A percentile compares a stretch with the other conserved stretches of the same genome.
Conservation (phyloP, 1,139 yeast species). For the Tardiomyces digboiensis region DNA sequence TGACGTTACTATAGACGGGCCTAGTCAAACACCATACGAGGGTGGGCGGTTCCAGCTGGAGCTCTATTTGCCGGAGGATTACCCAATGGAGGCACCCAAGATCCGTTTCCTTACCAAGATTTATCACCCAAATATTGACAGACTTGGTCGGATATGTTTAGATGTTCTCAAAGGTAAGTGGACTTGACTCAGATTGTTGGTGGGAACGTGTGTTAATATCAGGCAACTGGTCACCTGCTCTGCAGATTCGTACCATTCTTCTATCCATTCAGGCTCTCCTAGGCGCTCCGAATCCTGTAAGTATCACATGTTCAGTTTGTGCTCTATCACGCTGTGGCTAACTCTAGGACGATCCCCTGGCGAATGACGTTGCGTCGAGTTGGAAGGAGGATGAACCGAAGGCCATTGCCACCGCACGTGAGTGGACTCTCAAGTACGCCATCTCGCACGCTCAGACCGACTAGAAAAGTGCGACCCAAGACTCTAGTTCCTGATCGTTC, state of each 20-base stretch:
- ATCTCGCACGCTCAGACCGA: conserved; percentile 4
- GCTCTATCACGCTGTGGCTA: not conserved
- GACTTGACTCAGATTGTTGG: not conserved
- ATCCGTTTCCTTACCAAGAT: conserved; percentile 88
- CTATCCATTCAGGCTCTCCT: conserved; percentile 87
- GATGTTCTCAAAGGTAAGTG: conserved; percentile 78
- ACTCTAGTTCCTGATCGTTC: no score
- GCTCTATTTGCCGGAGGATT: conserved; percentile 77
- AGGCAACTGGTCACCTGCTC: conserved; percentile 93
- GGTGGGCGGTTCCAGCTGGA: conserved; percentile 69
- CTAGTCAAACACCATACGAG: conserved; percentile 77
- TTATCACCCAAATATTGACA: conserved; percentile 94
- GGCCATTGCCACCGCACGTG: conserved; percentile 78
- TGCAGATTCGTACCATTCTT: conserved; percentile 90
- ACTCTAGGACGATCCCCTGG: conserved; percentile 74
- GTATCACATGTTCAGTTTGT: not conserved
- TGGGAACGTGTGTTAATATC: not conserved
- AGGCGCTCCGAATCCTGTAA: conserved; percentile 84
- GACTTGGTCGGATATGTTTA: conserved; percentile 88
- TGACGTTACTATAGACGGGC: conserved; percentile 86
- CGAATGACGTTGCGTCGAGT: conserved; percentile 94
- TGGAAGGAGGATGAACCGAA: conserved; percentile 82
- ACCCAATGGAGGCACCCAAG: conserved; percentile 92
- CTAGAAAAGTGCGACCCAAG: not conserved
- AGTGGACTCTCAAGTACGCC: conserved; percentile 77